Base-by-base conservation (phyloP, 1,284 basidiomycete genomes). In the Rhodotorula sp. region DNA sequence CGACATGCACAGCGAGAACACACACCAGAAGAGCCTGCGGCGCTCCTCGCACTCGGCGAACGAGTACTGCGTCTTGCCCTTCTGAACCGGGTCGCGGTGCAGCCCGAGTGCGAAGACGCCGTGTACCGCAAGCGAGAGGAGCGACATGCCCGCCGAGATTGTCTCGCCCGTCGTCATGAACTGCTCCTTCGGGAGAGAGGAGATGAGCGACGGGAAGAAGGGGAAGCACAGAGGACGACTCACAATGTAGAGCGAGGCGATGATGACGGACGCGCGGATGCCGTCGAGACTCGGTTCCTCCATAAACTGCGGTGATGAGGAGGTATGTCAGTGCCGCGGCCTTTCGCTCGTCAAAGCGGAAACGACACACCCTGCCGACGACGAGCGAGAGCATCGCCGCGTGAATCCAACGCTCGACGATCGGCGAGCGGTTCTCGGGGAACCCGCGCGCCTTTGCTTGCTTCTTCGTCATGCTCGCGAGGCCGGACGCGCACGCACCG, bases 41-140 rank as follows among this genome's bases (percentile, higher is more conserved):
- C 75, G 75, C 25, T 72, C 65, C 57, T 74, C 66, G 55, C 68
- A 63, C 44, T 67, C 61, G 41, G 37, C 29, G 57, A 72, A 69
- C 2, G 60, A n/a, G 32, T 29, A 48, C n/a, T 25, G 44, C 7
- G 32, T 22, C 22, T 48, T 57, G 41, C 64, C 54, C 51, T 39
- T 48, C 27, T 55, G 56, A 5, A 39, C 63, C 12, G 75, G 75
- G 53, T 77, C 75, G 27, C 73, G 75, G 25, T 77, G 64, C 36
- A 77, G 69, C 21, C 57, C 64, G 44, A 77, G 71, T 2, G 64
- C 48, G 34, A 77, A 67, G 4, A 66, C 60, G 21, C 67, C 64
- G n/a, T 77, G 55, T 7, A 66, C 64, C 2, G 71, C 68, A 32
- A 73, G 56, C 21, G 66, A 66, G 13, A 73, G 59, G 10, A 73